Percentiles rank a stretch among this genome's conserved stretches.
phyloP scores from a whole-genome alignment of 2,329 filamentous ascomycete genomes.

The Hypoxylon sp. region DNA sequence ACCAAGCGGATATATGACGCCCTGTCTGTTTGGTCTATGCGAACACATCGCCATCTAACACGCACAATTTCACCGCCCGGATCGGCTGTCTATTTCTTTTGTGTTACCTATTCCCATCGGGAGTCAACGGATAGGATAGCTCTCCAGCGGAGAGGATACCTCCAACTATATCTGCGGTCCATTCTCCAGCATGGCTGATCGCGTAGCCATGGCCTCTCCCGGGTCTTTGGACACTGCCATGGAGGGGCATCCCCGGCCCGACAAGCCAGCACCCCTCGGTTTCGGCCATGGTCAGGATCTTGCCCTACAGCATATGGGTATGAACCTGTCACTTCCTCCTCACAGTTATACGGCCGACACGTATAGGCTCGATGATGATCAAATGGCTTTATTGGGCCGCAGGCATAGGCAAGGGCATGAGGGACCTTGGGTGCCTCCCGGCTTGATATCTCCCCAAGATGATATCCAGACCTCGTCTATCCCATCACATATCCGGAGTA shows the following conservation, averaged over 20 bases:
- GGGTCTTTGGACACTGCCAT: conserved; percentile 33
- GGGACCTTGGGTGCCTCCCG: conserved; percentile 55
- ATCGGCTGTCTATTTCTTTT: conserved; percentile 5
- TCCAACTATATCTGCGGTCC: conserved; percentile 7
- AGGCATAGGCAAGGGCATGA: conserved; percentile 49
- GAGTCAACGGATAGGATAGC: neutral
- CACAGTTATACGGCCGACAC: conserved; percentile 10
- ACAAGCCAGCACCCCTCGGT: conserved; percentile 31
- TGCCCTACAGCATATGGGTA: conserved; percentile 28
- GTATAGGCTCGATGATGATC: conserved; percentile 25
- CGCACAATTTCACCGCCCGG: conserved; percentile 5
- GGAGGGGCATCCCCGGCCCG: conserved; percentile 31
- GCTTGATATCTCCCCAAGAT: conserved; percentile 45
- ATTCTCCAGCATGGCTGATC: conserved; percentile 22
- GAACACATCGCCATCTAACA: conserved; percentile 7
- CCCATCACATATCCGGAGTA: conserved; percentile 34
- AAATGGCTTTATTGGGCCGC: conserved; percentile 50
- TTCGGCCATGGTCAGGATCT: conserved; percentile 29
- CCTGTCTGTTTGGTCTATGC: conserved; percentile 1
- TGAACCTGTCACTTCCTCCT: conserved; percentile 15
- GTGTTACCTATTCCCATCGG: conserved; percentile 1
- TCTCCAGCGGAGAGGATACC: neutral
- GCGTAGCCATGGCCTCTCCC: conserved; percentile 33
- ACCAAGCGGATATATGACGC: conserved; percentile 2
- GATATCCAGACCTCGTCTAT: conserved; percentile 43